phyloP scores from a whole-genome alignment of 129 eudicot genomes.

The Heracleum sosnowskyi region DNA sequence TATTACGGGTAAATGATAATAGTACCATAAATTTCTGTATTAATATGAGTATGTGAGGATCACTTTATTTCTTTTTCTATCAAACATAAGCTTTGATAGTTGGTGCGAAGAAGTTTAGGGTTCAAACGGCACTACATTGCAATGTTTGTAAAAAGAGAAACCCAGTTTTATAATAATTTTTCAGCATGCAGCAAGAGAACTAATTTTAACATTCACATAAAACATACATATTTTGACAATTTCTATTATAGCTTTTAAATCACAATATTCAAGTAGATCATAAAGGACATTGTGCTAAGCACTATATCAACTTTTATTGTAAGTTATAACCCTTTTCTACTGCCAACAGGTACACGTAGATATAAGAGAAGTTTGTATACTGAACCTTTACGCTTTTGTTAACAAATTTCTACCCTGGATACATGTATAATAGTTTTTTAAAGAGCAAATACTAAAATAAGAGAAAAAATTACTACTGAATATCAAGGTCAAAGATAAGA shows the following conservation, averaged over 20 bases:
- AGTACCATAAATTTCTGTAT: no score
- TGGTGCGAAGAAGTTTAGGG: neutral
- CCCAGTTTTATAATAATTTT: neutral
- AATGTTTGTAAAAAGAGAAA: neutral
- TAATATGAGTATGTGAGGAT: no score
- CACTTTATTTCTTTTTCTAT: neutral
- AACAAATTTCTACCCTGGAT: neutral
- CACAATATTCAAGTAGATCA: no score
- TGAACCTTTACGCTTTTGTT: no score
- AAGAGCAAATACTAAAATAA: neutral
- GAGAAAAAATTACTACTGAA: neutral
- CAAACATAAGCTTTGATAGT: neutral
- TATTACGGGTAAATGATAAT: no score
- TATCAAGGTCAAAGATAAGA: no score
- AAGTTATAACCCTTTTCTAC: no score
- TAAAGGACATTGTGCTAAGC: no score
- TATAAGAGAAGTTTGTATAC: neutral
- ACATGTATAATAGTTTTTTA: neutral
- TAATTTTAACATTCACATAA: neutral
- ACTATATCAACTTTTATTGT: no score
- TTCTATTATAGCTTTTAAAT: neutral
- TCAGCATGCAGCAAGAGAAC: neutral
- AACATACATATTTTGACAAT: neutral
- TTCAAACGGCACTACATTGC: no score
- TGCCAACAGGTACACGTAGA: neutral